phyloP scores from a whole-genome alignment of 176 grass and related monocot species.

The Oryza glumipatula region DNA sequence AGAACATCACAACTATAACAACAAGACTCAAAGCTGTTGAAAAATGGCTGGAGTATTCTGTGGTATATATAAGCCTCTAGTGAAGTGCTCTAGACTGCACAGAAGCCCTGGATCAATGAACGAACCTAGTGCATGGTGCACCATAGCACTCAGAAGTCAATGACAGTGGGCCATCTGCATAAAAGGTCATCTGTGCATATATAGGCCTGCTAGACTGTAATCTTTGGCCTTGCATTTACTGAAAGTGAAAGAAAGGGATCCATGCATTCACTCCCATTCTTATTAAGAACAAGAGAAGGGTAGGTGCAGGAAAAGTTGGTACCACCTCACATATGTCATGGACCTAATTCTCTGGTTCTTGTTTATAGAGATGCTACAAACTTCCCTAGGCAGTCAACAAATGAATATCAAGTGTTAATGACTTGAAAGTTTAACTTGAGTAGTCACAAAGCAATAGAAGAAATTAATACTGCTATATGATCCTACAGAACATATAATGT shows the following conservation, averaged over 20 bases:
- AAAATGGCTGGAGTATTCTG: background rate
- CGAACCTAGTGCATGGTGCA: background rate
- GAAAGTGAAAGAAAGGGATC: background rate
- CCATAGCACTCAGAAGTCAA: background rate
- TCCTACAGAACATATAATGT: background rate
- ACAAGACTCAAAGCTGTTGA: background rate
- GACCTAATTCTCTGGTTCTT: background rate
- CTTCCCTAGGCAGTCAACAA: background rate
- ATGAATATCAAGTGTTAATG: background rate
- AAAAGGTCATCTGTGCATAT: background rate
- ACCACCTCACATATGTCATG: conserved; percentile 19
- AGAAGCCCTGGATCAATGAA: background rate
- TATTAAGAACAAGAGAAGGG: background rate
- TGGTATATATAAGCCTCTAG: conserved; percentile 26
- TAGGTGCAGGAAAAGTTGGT: background rate
- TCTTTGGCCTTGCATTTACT: background rate
- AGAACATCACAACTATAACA: background rate
- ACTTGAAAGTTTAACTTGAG: background rate
- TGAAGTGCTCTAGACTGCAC: background rate
- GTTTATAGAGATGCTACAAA: background rate
- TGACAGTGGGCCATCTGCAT: background rate
- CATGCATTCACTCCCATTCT: background rate
- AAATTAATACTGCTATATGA: background rate
- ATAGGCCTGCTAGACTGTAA: background rate
- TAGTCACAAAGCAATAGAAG: background rate